Evolutionary conservation across 768 basidiomycete genomes (phyloP), one percentile per base, ranked within the genome.

Genomic region (Boletus rufocinnamomeus): DNA sequence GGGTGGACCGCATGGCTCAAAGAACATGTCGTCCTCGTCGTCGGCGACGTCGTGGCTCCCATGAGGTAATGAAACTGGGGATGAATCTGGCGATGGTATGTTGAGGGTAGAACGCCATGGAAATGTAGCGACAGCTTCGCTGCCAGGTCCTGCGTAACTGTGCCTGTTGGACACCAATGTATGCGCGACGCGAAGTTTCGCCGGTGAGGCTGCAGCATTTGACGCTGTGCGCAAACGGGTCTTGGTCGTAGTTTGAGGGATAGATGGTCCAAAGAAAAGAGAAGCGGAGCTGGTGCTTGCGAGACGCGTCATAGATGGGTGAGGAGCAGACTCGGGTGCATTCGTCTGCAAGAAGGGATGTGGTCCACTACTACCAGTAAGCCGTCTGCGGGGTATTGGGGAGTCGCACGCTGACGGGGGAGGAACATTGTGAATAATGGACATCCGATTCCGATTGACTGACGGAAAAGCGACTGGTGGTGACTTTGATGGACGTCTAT

Each of bases 181-280:
- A 58, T 76, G 69, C 50, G 57, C 40, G 8, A 46, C 7, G 2
- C 56, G 60, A 9, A 51, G 54, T 43, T 61, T 63, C 2, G 54
- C 58, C 0, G 53, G 40, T 8, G 63, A 45, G 0, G 53, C 51
- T 19, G 62, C 14, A 19, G 58, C 56, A 37, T 63, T 71, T 2
- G 71, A 69, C 6, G 60, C 28, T 37, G 70, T 74, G 19, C 63
- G 68, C 43, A 64, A 58, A 37, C 60, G 70, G 11, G 65, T 44
- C 64, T 65, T 64, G 53, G 41, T 54, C 23, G 56, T n/a, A 3
- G 66, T 50, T 49, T 72, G 74, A 46, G 74, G 73, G 9, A 74
- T 73, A n/a, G 73, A 69, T 2, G 73, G 73, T 3, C 87, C 88
- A 66, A 89, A 90, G 70, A 89, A 89, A 13, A 87, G 72, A 0